Evolutionary conservation across 148 eudicot species (phyloP).

Genomic region (Arbutus unedo): DNA sequence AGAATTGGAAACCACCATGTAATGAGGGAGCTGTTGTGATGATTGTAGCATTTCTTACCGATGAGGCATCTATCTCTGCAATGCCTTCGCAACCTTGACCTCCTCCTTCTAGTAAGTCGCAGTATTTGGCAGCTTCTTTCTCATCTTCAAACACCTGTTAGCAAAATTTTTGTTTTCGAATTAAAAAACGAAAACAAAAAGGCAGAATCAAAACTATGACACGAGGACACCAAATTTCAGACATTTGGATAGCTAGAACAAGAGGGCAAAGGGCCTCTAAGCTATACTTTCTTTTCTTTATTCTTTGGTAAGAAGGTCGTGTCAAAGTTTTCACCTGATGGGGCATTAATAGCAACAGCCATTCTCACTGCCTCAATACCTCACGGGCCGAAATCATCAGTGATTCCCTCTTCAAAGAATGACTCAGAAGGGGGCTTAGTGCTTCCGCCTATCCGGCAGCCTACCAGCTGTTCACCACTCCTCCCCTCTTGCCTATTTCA

Average conservation of each 20-base stretch:
- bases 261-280: too few species aligned
- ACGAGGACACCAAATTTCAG: neutral
- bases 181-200: neutral
- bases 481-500: too few species aligned
- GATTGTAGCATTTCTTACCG: conserved; percentile 44
- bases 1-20: neutral
- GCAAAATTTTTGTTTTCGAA: neutral
- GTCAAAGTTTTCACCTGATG: too few species aligned
- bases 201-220: neutral
- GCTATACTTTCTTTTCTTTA: too few species aligned
- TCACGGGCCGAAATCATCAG: too few species aligned
- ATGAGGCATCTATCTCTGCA: conserved; percentile 94
- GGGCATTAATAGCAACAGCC: too few species aligned
- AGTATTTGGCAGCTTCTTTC: conserved; percentile 83
- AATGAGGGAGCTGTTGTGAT: conserved; percentile 6
- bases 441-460: too few species aligned
- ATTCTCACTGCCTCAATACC: too few species aligned
- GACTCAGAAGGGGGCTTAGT: too few species aligned
- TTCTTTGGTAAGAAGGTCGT: too few species aligned
- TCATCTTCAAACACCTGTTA: conserved; percentile 89
- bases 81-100: conserved; percentile 96
- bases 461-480: too few species aligned
- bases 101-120: conserved; percentile 81
- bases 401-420: too few species aligned
- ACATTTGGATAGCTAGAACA: neutral